phyloP scores from a whole-genome alignment of 2,329 filamentous ascomycete genomes.

The Lasiodiplodia theobromae region DNA sequence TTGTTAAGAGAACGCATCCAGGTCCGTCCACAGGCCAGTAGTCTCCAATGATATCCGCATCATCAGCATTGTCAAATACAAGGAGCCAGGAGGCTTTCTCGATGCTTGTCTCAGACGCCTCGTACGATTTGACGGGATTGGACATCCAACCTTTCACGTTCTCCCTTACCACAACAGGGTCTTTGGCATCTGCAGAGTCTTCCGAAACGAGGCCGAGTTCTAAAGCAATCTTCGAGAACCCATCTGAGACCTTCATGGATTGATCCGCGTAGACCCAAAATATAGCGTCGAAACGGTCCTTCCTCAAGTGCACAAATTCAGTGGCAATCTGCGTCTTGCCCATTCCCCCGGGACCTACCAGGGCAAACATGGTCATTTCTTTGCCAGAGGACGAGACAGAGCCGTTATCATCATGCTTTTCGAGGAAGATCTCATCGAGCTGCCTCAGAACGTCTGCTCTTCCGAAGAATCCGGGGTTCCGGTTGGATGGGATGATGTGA shows the following conservation, averaged over 20 bases:
- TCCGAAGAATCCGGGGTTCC: background rate
- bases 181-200: conserved; percentile 31
- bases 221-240: conserved; percentile 28
- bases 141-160: conserved; percentile 31
- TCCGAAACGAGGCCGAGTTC: conserved; percentile 25
- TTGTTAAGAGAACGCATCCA: conserved; percentile 34
- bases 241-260: conserved; percentile 28
- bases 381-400: background rate
- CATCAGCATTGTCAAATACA: conserved; percentile 31
- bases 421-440: background rate
- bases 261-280: conserved; percentile 33
- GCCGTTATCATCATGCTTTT: background rate
- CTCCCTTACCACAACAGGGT: conserved; percentile 26
- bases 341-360: conserved; percentile 38
- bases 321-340: conserved; percentile 39
- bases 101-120: background rate
- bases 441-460: background rate
- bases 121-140: conserved; percentile 28
- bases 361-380: conserved; percentile 13
- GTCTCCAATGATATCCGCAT: conserved; percentile 26
- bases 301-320: conserved; percentile 32
- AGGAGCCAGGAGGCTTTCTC: conserved; percentile 32
- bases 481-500: background rate
- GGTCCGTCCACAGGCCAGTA: conserved; percentile 31
- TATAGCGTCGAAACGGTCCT: conserved; percentile 30